Percentiles rank a stretch among this genome's conserved stretches.
Evolutionary conservation across 768 basidiomycete genomes (phyloP).

Genomic region (Lactifluus piperatus): DNA sequence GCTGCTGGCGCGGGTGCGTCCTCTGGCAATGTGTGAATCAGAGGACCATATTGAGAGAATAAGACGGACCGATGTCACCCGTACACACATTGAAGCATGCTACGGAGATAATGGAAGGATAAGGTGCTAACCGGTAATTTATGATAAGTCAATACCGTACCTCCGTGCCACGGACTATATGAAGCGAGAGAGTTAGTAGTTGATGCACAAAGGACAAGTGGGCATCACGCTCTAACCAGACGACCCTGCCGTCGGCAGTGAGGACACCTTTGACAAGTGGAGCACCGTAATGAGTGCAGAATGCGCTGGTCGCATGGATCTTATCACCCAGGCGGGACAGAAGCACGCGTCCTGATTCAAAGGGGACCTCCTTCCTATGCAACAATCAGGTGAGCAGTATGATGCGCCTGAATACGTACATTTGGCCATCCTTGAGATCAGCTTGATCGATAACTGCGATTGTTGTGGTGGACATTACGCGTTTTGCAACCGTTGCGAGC

Average conservation of each 20-base stretch:
- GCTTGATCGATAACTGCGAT: slow-evolving; percentile 40
- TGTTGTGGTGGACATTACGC: slow-evolving; percentile 32
- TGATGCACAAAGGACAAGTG: background rate
- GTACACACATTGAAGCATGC: slow-evolving; percentile 85
- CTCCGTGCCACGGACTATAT: slow-evolving; percentile 82
- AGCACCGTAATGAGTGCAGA: slow-evolving; percentile 90
- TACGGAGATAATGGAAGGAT: slow-evolving; percentile 23
- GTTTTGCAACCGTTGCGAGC: background rate
- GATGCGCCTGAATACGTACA: slow-evolving; percentile 29
- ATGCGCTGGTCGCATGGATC: slow-evolving; percentile 71
- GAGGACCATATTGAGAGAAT: background rate
- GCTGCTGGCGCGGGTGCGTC: slow-evolving; percentile 81
- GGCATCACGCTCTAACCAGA: slow-evolving; percentile 46
- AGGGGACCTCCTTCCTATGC: slow-evolving; percentile 72
- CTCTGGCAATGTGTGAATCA: slow-evolving; percentile 38
- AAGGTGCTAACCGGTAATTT: background rate
- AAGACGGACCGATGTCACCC: slow-evolving; percentile 61
- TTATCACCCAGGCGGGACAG: slow-evolving; percentile 68
- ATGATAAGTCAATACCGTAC: slow-evolving; percentile 29
- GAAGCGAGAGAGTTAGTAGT: background rate
- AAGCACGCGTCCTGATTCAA: slow-evolving; percentile 71
- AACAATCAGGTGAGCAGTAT: background rate
- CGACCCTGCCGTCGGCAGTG: slow-evolving; percentile 66
- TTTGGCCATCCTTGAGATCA: slow-evolving; percentile 46
- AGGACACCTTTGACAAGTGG: slow-evolving; percentile 78